These are phyloP conservation scores for Suhomyces kilbournensis DNA, from an alignment of 805 yeast genomes.

Conservation along the genomic window DNA sequence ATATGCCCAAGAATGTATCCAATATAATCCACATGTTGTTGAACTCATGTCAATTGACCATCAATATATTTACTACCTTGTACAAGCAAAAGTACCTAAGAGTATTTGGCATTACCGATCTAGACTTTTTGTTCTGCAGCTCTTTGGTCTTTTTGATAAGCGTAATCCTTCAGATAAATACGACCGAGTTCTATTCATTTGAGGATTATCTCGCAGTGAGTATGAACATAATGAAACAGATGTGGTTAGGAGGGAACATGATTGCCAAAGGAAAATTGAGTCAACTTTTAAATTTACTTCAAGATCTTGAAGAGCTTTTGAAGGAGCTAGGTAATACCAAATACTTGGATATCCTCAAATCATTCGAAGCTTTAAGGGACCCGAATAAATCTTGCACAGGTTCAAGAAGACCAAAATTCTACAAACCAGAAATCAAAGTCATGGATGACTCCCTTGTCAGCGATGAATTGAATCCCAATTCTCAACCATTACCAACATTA, in stretches of 20 bases:
- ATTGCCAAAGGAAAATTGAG: slow-evolving; percentile 19
- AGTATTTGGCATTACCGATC: slow-evolving; percentile 25
- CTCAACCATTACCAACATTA: background rate
- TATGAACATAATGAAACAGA: slow-evolving; percentile 18
- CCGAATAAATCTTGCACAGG: background rate
- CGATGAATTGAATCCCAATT: background rate
- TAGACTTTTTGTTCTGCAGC: slow-evolving; percentile 22
- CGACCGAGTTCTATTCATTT: slow-evolving; percentile 9
- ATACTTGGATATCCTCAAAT: background rate
- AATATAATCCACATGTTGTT: slow-evolving; percentile 15
- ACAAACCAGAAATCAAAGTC: background rate
- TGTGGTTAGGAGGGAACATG: slow-evolving; percentile 19
- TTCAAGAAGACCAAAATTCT: background rate
- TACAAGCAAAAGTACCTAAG: slow-evolving; percentile 17
- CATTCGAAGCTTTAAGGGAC: background rate
- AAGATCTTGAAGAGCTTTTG: background rate
- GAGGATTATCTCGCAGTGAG: slow-evolving; percentile 17
- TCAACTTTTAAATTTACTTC: slow-evolving; percentile 9
- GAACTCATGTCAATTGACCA: slow-evolving; percentile 21
- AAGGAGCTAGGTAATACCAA: background rate
- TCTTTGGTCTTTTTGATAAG: slow-evolving; percentile 21
- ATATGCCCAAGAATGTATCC: slow-evolving; percentile 20
- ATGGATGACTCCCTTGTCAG: background rate
- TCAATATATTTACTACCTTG: slow-evolving; percentile 21
- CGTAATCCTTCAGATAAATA: slow-evolving; percentile 13